A percentile compares a stretch with the other conserved stretches of the same genome.
phyloP scores from a whole-genome alignment of 2,329 filamentous ascomycete genomes.

The Paecilomyces dactylethromorphus region DNA sequence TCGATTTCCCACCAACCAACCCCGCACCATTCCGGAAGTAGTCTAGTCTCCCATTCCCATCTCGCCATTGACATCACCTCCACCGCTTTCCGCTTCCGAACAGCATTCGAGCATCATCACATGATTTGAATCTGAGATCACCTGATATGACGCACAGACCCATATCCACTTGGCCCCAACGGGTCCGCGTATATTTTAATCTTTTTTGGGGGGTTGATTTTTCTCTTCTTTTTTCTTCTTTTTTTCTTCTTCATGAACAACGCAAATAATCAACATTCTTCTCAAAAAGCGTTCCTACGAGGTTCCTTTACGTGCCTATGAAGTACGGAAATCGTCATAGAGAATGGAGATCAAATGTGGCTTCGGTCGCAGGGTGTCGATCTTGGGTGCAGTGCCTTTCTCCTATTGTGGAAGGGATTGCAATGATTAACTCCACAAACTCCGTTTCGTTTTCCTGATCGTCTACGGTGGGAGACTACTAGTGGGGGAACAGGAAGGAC shows the following conservation, averaged over 20 bases:
- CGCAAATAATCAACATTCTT: conserved; percentile 51
- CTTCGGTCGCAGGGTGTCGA: conserved; percentile 34
- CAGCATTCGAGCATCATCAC: background rate
- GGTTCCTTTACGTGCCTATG: conserved; percentile 45
- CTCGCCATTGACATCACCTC: background rate
- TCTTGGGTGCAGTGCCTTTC: conserved; percentile 52
- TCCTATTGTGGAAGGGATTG: conserved; percentile 47
- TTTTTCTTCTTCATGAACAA: conserved; percentile 47
- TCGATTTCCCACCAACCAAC: conserved; percentile 2
- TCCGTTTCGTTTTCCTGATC: conserved; percentile 5
- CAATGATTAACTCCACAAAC: conserved; percentile 54
- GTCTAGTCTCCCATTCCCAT: background rate
- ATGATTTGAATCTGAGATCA: background rate
- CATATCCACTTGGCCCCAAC: conserved; percentile 14
- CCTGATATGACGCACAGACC: conserved; percentile 3
- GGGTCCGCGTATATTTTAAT: conserved; percentile 12
- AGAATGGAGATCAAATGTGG: conserved; percentile 46
- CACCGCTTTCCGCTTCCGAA: background rate
- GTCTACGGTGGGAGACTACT: background rate
- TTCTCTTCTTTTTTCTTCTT: conserved; percentile 20
- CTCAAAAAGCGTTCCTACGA: conserved; percentile 52
- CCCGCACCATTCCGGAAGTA: conserved; percentile 7
- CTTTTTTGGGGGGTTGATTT: conserved; percentile 10
- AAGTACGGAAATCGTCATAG: conserved; percentile 53
- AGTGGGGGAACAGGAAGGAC: background rate